These are phyloP conservation scores for Liquidambar formosana DNA, from an alignment of 164 flowering plant species.

Conservation along the genomic window DNA sequence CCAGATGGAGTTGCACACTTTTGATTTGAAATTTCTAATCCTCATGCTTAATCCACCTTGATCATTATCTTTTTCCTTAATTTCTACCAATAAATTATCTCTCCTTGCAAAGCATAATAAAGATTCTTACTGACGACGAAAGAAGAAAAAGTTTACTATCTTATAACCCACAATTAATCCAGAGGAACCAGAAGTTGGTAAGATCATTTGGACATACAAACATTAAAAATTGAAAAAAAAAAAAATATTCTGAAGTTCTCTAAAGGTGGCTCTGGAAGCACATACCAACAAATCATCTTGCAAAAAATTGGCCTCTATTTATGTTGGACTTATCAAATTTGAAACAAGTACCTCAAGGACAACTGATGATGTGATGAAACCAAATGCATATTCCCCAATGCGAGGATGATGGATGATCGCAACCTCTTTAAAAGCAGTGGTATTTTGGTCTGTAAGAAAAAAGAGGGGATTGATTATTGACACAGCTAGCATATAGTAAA, in stretches of 20 bases:
- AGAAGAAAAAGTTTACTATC: too few species aligned
- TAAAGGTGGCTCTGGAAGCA: not conserved
- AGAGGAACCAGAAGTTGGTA: too few species aligned
- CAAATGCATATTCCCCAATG: too few species aligned
- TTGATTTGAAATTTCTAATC: not conserved
- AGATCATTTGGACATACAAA: not conserved
- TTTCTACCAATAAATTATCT: not conserved
- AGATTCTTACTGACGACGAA: not conserved
- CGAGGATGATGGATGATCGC: too few species aligned
- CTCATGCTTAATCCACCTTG: too few species aligned
- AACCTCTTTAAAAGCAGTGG: constrained; percentile 50
- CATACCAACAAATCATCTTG: not conserved
- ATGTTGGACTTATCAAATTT: not conserved
- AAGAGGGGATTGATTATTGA: not conserved
- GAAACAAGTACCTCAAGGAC: constrained; percentile 34
- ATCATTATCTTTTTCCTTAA: not conserved
- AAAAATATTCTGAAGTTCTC: not conserved
- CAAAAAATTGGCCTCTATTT: not conserved
- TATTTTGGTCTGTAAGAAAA: constrained; percentile 37
- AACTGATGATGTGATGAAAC: too few species aligned
- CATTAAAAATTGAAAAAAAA: not conserved
- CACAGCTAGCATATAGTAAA: not conserved
- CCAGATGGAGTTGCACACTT: not conserved
- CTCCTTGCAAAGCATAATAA: not conserved
- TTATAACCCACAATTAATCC: too few species aligned